phyloP scores from a whole-genome alignment of 805 yeast species.

The Aciculoconidium aculeatum region DNA sequence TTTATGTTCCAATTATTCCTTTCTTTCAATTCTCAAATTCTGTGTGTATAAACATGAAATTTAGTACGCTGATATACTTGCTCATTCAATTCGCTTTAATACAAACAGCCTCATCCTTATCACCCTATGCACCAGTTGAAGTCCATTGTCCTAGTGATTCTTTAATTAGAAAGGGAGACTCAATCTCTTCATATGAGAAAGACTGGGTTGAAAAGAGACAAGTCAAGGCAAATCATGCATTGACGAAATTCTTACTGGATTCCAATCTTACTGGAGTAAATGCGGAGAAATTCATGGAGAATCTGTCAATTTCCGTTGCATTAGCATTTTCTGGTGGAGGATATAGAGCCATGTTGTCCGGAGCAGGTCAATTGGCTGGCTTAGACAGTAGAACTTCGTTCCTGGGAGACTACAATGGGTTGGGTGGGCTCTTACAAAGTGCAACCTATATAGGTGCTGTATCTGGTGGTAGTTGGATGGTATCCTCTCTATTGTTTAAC shows the following conservation, averaged over 20 bases:
- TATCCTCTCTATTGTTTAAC: slow-evolving; percentile 62
- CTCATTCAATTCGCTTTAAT: too few relatives aligned
- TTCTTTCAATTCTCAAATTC: too few relatives aligned
- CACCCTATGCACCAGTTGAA: slow-evolving; percentile 28
- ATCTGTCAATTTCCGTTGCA: slow-evolving; percentile 17
- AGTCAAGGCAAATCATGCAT: slow-evolving; percentile 17
- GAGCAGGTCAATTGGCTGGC: slow-evolving; percentile 81
- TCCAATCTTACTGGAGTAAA: slow-evolving; percentile 19
- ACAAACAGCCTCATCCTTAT: too few relatives aligned
- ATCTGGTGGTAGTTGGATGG: slow-evolving; percentile 82
- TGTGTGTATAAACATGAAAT: too few relatives aligned
- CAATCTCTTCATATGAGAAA: slow-evolving; percentile 19
- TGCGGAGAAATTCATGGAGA: slow-evolving; percentile 15
- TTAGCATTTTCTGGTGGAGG: slow-evolving; percentile 39
- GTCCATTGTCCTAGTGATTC: slow-evolving; percentile 21
- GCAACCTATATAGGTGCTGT: slow-evolving; percentile 70
- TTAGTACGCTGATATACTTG: too few relatives aligned
- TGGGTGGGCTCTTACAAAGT: slow-evolving; percentile 72
- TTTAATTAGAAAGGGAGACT: slow-evolving; percentile 21
- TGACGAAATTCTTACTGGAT: slow-evolving; percentile 16
- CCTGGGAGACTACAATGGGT: slow-evolving; percentile 38
- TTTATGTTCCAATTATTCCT: too few relatives aligned
- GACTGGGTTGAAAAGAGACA: slow-evolving; percentile 21
- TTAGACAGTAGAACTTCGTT: slow-evolving; percentile 65
- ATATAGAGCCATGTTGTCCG: slow-evolving; percentile 50